Conservation (phyloP, 257 asterid species). For the Plectranthus barbatus region DNA sequence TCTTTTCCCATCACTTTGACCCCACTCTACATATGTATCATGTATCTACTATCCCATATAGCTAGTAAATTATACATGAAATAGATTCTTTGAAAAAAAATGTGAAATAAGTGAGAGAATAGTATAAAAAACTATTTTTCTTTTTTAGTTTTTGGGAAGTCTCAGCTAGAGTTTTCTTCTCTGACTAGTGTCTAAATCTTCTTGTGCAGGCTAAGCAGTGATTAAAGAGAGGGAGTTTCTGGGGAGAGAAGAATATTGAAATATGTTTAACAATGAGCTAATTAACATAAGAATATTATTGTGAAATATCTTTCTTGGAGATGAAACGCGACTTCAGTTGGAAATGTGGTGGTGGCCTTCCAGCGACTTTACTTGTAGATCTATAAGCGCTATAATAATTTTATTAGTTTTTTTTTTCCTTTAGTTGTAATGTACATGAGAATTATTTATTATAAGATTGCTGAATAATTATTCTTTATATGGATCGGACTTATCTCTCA, state of each 20-base stretch:
- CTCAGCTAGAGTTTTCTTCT: neutral
- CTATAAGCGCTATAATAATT: too few species aligned
- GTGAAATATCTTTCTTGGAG: neutral
- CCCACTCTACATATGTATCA: neutral
- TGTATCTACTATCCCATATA: neutral
- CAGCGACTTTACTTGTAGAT: neutral
- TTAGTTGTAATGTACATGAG: constrained; percentile 1
- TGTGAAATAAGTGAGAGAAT: neutral
- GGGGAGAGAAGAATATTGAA: neutral
- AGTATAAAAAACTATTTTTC: neutral
- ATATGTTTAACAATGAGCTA: constrained; percentile 8
- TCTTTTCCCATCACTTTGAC: constrained; percentile 13
- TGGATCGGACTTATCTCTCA: too few species aligned
- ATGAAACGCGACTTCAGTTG: neutral
- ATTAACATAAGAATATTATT: neutral
- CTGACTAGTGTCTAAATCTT: neutral
- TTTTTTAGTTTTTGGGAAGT: neutral
- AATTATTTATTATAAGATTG: neutral
- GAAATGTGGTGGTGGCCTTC: neutral
- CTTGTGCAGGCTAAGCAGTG: constrained; percentile 32
- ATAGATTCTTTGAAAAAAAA: too few species aligned
- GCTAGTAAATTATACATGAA: neutral
- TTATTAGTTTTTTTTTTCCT: neutral
- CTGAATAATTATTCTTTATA: constrained; percentile 4
- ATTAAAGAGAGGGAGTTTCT: neutral